Percentiles rank a stretch among this genome's conserved stretches.
Conservation (phyloP, 106 monocot genomes). For the Acorus calamus region DNA sequence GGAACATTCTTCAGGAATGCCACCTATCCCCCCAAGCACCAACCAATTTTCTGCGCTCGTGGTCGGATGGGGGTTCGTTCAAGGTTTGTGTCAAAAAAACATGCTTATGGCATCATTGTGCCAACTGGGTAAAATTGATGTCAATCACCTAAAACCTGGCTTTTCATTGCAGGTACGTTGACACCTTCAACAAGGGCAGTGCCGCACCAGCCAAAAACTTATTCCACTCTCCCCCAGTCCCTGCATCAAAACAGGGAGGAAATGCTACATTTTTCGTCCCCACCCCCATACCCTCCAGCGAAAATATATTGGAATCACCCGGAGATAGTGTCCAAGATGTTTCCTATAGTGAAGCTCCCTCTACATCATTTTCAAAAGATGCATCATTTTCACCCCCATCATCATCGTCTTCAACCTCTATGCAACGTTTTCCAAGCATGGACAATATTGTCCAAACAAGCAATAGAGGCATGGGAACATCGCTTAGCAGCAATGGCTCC, state of each 20-base stretch:
- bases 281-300: conserved; percentile 25
- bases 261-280: conserved; percentile 74
- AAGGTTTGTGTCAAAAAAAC: conserved; percentile 26
- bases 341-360: conserved; percentile 11
- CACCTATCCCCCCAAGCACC: conserved; percentile 64
- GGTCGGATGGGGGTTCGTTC: conserved; percentile 71
- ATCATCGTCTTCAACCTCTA: conserved; percentile 13
- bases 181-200: conserved; percentile 86
- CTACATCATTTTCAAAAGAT: conserved; percentile 18
- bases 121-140: not conserved
- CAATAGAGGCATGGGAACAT: conserved; percentile 10
- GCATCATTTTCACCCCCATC: conserved; percentile 24
- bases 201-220: conserved; percentile 17
- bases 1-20: conserved; percentile 44
- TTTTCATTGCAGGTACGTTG: conserved; percentile 59
- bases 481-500: conserved; percentile 14
- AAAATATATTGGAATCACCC: conserved; percentile 13
- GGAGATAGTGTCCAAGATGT: conserved; percentile 13
- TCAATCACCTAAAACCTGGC: not conserved
- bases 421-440: conserved; percentile 78
- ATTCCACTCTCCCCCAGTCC: conserved; percentile 46
- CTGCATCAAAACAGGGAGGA: conserved; percentile 47
- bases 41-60: conserved; percentile 89
- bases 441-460: conserved; percentile 37
- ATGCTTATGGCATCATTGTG: not conserved